Conservation (phyloP, 2,329 filamentous ascomycete genomes). For the Neopestalotiopsis rosae region DNA sequence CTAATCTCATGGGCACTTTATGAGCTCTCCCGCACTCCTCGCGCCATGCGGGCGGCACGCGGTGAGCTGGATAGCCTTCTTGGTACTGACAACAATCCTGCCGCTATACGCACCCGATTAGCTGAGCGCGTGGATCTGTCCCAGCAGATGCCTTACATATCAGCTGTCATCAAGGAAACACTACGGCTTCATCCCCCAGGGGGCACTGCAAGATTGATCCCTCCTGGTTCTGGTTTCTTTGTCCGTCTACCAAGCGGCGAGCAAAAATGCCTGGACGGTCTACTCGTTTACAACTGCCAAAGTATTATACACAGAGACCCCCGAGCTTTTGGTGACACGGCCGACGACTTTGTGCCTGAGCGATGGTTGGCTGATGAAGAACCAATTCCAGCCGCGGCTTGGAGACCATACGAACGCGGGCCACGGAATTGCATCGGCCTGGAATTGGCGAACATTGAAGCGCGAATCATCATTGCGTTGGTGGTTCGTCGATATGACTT, state of each 20-base stretch:
- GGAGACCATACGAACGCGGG: neutral
- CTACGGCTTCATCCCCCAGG: conserved; percentile 22
- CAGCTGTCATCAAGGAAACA: conserved; percentile 22
- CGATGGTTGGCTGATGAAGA: conserved; percentile 22
- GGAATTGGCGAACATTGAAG: too few relatives aligned
- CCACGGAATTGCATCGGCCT: too few relatives aligned
- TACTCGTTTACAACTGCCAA: conserved; percentile 21
- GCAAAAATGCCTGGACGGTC: conserved; percentile 23
- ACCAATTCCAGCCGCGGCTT: neutral
- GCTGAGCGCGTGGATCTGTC: conserved; percentile 14
- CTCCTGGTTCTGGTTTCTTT: conserved; percentile 21
- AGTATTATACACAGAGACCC: conserved; percentile 21
- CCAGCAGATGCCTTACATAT: conserved; percentile 22
- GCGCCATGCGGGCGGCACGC: neutral
- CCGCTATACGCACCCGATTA: conserved; percentile 10
- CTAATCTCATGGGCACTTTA: conserved; percentile 17
- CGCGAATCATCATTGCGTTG: too few relatives aligned
- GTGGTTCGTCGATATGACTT: too few relatives aligned
- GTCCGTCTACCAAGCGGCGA: conserved; percentile 23
- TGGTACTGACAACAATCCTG: conserved; percentile 10
- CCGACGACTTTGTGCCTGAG: conserved; percentile 28
- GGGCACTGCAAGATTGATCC: conserved; percentile 17
- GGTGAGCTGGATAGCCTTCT: neutral
- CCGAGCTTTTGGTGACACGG: conserved; percentile 22
- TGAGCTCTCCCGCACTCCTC: conserved; percentile 20